A percentile compares a stretch with the other conserved stretches of the same genome.
phyloP scores from a whole-genome alignment of 306 rosid genomes.

The Carpinus viminea region DNA sequence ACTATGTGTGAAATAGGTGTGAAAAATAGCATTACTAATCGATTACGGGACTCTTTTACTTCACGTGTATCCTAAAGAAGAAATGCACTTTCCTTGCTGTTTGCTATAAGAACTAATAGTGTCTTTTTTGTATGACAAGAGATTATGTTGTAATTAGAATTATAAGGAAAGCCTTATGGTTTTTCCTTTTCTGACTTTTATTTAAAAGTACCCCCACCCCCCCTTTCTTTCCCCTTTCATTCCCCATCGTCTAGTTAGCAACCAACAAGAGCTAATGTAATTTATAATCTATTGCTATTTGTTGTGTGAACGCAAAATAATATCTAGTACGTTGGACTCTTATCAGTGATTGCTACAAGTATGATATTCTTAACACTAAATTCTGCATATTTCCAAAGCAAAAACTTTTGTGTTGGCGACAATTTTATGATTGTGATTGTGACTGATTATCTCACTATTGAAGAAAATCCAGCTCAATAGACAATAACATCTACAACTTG shows the following conservation, averaged over 20 bases:
- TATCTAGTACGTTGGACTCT: neutral
- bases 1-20: too few relatives aligned
- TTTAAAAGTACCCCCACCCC: neutral
- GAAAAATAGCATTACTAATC: neutral
- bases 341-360: neutral
- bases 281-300: neutral
- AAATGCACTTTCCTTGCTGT: neutral
- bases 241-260: neutral
- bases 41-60: neutral
- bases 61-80: neutral
- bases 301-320: neutral
- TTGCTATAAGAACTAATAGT: neutral
- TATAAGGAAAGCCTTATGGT: neutral
- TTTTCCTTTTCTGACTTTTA: neutral
- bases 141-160: neutral
- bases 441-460: neutral
- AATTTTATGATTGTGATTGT: neutral
- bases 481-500: too few relatives aligned
- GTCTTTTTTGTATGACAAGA: neutral
- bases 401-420: neutral
- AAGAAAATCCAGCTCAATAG: too few relatives aligned
- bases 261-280: slow-evolving; percentile 2
- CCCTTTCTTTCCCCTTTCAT: neutral
- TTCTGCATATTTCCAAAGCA: neutral
- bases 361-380: neutral